Conservation (phyloP, 2,329 filamentous ascomycete species). For the Calonectria naviculata region DNA sequence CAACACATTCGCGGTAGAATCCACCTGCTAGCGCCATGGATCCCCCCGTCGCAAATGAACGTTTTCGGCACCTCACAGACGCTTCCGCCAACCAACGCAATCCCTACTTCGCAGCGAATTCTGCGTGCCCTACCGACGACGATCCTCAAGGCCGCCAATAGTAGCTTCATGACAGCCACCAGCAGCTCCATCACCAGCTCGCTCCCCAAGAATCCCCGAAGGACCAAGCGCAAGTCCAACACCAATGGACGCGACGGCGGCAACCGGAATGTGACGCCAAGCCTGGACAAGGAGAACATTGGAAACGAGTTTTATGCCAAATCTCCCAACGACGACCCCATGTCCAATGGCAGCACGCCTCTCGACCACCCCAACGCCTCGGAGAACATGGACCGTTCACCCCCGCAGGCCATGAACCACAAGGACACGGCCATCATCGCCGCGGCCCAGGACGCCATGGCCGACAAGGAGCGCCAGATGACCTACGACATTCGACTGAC, state of each 20-base stretch:
- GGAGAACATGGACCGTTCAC: constrained; percentile 63
- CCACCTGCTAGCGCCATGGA: constrained; percentile 95
- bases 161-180: constrained; percentile 92
- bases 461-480: constrained; percentile 77
- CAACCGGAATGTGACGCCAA: constrained; percentile 49
- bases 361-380: constrained; percentile 45
- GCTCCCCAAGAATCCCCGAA: constrained; percentile 73
- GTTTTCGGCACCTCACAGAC: constrained; percentile 79
- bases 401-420: constrained; percentile 42
- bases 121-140: constrained; percentile 90
- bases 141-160: constrained; percentile 93
- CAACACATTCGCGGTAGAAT: constrained; percentile 95
- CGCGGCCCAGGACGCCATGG: constrained; percentile 69
- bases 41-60: constrained; percentile 93
- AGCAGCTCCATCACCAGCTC: constrained; percentile 87
- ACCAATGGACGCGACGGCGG: constrained; percentile 51
- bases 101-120: constrained; percentile 92
- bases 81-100: constrained; percentile 82
- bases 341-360: constrained; percentile 31
- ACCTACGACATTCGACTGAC: constrained; percentile 89
- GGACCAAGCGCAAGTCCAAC: constrained; percentile 68
- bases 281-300: constrained; percentile 63
- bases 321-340: constrained; percentile 28
- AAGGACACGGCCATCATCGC: constrained; percentile 50
- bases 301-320: constrained; percentile 41